Base-by-base conservation (phyloP, 331 rosid genomes). In the Arachis monticola region DNA sequence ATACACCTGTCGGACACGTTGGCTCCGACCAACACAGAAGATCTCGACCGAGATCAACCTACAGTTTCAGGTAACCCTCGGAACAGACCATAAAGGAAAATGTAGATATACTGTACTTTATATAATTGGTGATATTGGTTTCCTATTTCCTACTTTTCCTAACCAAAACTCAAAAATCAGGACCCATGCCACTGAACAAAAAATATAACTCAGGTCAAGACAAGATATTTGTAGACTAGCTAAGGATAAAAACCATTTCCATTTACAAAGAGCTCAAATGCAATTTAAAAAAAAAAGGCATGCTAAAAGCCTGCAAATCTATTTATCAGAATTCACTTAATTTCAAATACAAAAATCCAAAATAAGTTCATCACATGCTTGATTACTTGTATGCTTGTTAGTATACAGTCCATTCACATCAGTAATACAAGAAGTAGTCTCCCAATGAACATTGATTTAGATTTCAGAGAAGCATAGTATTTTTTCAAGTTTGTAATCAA, bases 131-230 rank as follows among this genome's bases (percentile, higher is more conserved):
- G 99, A 83, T 95, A 95, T 69, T 92, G 99, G 76, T 86, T 97
- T 14, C 97, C 70, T 90, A 91, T 82, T 95, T 95, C 90, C 97
- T 87, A 85, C 99, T 94, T 81, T 92, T 95, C 61, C 92, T 85
- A 42, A 95, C 99, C 84, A 95, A 81, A 58, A 95, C 99, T 74
- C 92, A 85, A 69, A 95, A 95, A 83, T 95, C 97, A 61, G 97
- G 99, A 81, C 99, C 99, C 97, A 92, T 92, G 40, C 97, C 99
- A 64, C 99, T 95, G 74, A 76, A 81, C 35, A 80, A 61, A 75
- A 74, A 71, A 50, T 62, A 71, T 67, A 12, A 71, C 22, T 73
- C 66, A 70, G 72, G 75, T 35, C 56, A 64, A 53, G 58, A 22
- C 27, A 22, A 11, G 11, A 66, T 32, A n/a, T 41, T 27, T 12